Percentiles rank a stretch among this genome's conserved stretches.
Evolutionary conservation across 2,329 filamentous ascomycete genomes (phyloP).

Genomic region (Metarhizium robertsii): DNA sequence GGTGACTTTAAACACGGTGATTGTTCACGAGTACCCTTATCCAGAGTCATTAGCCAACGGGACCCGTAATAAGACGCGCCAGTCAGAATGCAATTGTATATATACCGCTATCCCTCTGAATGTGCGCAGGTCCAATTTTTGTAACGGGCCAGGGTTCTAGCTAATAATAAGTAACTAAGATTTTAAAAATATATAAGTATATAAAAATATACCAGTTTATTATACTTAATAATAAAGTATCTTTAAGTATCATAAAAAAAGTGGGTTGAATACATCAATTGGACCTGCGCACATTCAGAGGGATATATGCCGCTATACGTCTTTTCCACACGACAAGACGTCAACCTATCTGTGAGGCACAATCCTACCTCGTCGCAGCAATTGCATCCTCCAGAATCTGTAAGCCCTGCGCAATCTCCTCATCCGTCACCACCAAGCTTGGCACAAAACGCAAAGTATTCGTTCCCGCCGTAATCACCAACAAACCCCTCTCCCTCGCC

Average conservation of each 20-base stretch:
- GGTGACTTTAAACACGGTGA: too few relatives aligned
- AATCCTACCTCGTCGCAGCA: conserved; percentile 25
- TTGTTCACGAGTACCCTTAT: neutral
- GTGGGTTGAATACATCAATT: too few relatives aligned
- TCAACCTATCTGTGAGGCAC: neutral
- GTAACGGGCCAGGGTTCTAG: too few relatives aligned
- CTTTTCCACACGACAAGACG: neutral
- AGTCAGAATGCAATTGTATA: neutral
- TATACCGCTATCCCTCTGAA: neutral
- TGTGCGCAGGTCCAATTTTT: too few relatives aligned
- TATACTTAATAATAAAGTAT: too few relatives aligned
- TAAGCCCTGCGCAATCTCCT: conserved; percentile 72
- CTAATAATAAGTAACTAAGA: too few relatives aligned
- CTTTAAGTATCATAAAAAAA: too few relatives aligned
- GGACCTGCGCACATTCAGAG: too few relatives aligned
- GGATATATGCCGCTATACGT: neutral
- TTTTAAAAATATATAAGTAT: too few relatives aligned
- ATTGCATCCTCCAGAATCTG: conserved; percentile 64
- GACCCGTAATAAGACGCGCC: neutral
- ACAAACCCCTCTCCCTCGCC: conserved; percentile 74
- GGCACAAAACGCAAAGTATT: conserved; percentile 92
- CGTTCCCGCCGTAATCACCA: conserved; percentile 86
- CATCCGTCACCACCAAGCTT: conserved; percentile 68
- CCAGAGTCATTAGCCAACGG: neutral
- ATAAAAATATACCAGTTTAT: too few relatives aligned